Conservation (phyloP, 306 rosid species). For the Castanea crenata region DNA sequence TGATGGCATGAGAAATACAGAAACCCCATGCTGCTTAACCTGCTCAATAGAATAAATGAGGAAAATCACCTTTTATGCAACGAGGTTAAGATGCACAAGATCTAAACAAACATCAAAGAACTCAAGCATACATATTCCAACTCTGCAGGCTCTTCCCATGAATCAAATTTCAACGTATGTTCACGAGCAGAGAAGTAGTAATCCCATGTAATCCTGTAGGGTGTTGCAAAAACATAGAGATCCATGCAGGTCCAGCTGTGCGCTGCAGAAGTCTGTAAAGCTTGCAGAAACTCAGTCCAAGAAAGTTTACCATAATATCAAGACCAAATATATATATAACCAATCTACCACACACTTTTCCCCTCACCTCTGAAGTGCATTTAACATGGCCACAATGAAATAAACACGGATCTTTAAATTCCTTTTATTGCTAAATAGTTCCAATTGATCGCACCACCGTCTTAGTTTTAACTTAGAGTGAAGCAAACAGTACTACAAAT, state of each 20-base stretch:
- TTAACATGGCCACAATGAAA: background rate
- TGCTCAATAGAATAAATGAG: constrained; percentile 33
- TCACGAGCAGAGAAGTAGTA: constrained; percentile 85
- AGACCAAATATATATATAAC: background rate
- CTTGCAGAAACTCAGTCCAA: background rate
- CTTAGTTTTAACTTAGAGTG: background rate
- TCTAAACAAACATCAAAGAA: constrained; percentile 19
- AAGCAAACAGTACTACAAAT: too few relatives aligned
- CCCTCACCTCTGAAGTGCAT: background rate
- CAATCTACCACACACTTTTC: background rate
- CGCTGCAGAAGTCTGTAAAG: constrained; percentile 74
- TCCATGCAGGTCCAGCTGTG: constrained; percentile 99
- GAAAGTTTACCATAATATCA: constrained; percentile 1
- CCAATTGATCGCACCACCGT: background rate
- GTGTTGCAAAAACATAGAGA: constrained; percentile 92
- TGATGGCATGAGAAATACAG: constrained; percentile 99
- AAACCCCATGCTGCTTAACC: constrained; percentile 93
- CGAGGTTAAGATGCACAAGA: background rate
- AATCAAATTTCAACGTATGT: constrained; percentile 71
- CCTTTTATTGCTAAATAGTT: background rate
- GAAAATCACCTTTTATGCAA: constrained; percentile 22
- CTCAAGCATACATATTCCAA: constrained; percentile 79
- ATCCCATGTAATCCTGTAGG: constrained; percentile 95
- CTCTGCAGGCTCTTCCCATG: constrained; percentile 98
- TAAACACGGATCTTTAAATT: background rate